Evolutionary conservation across 2,329 filamentous ascomycete genomes (phyloP).

Genomic region (Hypoxylon sp.): DNA sequence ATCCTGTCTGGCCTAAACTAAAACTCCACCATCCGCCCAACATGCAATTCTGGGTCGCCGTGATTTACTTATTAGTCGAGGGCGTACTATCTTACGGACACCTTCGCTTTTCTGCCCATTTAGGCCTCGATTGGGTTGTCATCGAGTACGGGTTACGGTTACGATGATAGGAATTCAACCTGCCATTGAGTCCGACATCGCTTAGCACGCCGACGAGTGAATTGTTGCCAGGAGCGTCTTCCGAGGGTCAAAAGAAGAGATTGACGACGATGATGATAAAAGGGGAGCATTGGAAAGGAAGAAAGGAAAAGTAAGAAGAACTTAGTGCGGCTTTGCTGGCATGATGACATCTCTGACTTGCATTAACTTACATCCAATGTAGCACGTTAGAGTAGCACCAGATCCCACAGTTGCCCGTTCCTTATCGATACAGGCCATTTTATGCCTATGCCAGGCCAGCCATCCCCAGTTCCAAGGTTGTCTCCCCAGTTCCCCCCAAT

Average conservation of each 20-base stretch:
- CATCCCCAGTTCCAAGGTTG: background rate
- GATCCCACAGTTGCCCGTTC: conserved; percentile 33
- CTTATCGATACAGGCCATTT: conserved; percentile 32
- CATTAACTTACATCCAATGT: conserved; percentile 36
- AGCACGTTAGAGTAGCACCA: conserved; percentile 34
- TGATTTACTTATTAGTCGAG: conserved; percentile 31
- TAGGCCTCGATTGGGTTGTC: conserved; percentile 32
- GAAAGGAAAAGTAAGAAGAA: conserved; percentile 7
- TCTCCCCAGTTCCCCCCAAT: conserved; percentile 14
- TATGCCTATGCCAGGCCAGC: conserved; percentile 10
- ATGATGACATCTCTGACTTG: conserved; percentile 36
- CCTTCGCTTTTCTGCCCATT: conserved; percentile 7
- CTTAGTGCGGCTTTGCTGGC: conserved; percentile 36
- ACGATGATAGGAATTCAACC: background rate
- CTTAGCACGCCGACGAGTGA: background rate
- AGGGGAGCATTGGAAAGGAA: conserved; percentile 1
- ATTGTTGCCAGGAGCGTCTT: background rate
- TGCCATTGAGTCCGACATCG: conserved; percentile 1
- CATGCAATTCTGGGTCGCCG: conserved; percentile 23
- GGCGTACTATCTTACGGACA: conserved; percentile 16
- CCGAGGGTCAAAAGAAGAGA: background rate
- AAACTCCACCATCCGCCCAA: conserved; percentile 33
- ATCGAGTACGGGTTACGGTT: conserved; percentile 2
- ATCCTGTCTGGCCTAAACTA: conserved; percentile 9
- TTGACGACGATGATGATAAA: background rate